Base-by-base conservation (phyloP, 768 basidiomycete species). In the Leccinum disarticulatum region DNA sequence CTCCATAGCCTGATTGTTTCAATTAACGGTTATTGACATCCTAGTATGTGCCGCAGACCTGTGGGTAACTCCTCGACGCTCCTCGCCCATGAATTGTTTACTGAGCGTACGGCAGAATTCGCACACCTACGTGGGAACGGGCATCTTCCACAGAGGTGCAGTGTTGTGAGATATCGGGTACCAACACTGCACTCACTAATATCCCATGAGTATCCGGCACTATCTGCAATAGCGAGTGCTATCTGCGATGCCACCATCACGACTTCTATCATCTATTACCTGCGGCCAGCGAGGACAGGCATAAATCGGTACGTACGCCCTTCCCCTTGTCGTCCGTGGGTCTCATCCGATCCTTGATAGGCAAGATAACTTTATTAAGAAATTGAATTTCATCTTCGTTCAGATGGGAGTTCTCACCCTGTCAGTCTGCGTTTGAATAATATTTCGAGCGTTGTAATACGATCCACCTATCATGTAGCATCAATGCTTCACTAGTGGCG, bases 201-300 rank as follows among this genome's bases (percentile, higher is more conserved):
- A 3, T 17, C 1, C 14, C 3, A 30, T 30, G 31, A 70, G 70
- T 59, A 28, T 43, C 6, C 38, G 35, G 48, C 61, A 25, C 6
- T 62, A 17, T 35, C 55, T 7, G 58, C 59, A n/a, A 2, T 70
- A 19, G 49, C 64, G 10, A 62, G 66, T 19, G 61, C 70, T 22
- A 1, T 61, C 19, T 71, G 70, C 25, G 68, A 69, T 55, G 52
- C 43, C 14, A 4, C 56, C 54, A 70, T 72, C 56, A 70, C 64
- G 3, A 4, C 6, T 13, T 61, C 63, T 11, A 43, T 70, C n/a
- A 33, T 54, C 0, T 66, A 59, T 52, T 67, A 60, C 38, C 52
- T 70, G 38, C 63, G 58, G 25, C 52, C 63, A 11, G 50, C 17
- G 15, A 59, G 58, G 25, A 63, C 56, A 22, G 64, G 50, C 15